Percentiles rank a stretch among this genome's conserved stretches.
These are phyloP conservation scores for Leavenworthia alabamica DNA, from an alignment of 345 rosid species.

Conservation along the genomic window DNA sequence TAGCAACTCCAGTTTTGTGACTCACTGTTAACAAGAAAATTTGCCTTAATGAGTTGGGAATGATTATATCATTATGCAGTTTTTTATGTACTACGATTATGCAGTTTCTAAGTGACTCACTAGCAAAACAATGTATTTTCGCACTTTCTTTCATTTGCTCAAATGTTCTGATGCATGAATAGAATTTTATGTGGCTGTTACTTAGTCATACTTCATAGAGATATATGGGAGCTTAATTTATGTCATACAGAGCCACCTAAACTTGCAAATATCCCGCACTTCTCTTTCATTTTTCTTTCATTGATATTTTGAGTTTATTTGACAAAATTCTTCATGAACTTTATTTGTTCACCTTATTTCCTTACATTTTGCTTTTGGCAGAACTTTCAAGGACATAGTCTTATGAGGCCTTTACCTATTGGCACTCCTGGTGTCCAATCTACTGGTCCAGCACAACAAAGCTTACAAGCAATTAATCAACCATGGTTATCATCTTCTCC, in stretches of 20 bases:
- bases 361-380: constrained; percentile 21
- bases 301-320: background rate
- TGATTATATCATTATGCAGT: background rate
- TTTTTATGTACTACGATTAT: background rate
- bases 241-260: background rate
- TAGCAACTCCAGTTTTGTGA: background rate
- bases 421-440: constrained; percentile 51
- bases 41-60: background rate
- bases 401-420: constrained; percentile 48
- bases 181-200: background rate
- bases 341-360: background rate
- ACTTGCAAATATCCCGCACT: background rate
- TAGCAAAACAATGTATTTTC: background rate
- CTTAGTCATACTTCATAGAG: background rate
- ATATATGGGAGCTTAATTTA: background rate
- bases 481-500: constrained; percentile 77
- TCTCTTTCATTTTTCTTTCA: background rate
- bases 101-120: background rate
- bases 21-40: background rate
- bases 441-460: constrained; percentile 56
- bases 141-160: background rate
- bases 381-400: constrained; percentile 74
- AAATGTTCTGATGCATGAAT: background rate
- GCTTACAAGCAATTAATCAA: constrained; percentile 50
- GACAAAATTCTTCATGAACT: background rate